Evolutionary conservation across 2,329 filamentous ascomycete species (phyloP).

Genomic region (Alternaria angustiovoidea): DNA sequence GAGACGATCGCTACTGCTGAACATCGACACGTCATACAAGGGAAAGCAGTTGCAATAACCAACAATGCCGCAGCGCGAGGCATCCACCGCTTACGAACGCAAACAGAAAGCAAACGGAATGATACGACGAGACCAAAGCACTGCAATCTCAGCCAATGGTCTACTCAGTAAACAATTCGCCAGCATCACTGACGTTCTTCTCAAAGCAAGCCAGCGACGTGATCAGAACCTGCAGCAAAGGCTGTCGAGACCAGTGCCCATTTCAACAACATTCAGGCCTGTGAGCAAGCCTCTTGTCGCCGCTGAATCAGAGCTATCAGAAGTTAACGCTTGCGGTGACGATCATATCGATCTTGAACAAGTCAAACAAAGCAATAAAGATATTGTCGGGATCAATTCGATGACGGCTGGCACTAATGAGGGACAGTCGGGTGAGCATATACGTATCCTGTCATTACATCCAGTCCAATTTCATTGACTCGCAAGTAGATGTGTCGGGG

Average conservation of each 20-base stretch:
- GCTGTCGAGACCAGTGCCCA: neutral
- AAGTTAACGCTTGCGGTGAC: neutral
- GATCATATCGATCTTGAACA: neutral
- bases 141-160: conserved; percentile 4
- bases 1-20: neutral
- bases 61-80: neutral
- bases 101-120: conserved; percentile 1
- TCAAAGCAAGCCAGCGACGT: conserved; percentile 23
- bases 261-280: neutral
- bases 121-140: neutral
- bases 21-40: neutral
- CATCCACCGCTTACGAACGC: neutral
- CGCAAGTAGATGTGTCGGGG: neutral
- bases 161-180: conserved; percentile 26
- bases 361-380: neutral
- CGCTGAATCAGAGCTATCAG: neutral
- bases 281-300: neutral
- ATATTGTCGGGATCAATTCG: neutral
- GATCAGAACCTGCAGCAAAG: conserved; percentile 14
- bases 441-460: neutral
- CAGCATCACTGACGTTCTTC: conserved; percentile 26
- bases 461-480: neutral
- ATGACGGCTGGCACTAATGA: neutral
- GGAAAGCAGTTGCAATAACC: neutral
- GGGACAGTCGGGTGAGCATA: neutral